These are phyloP conservation scores for Clavariopsis aquatica DNA, from an alignment of 495 filamentous ascomycete species.

Conservation along the genomic window DNA sequence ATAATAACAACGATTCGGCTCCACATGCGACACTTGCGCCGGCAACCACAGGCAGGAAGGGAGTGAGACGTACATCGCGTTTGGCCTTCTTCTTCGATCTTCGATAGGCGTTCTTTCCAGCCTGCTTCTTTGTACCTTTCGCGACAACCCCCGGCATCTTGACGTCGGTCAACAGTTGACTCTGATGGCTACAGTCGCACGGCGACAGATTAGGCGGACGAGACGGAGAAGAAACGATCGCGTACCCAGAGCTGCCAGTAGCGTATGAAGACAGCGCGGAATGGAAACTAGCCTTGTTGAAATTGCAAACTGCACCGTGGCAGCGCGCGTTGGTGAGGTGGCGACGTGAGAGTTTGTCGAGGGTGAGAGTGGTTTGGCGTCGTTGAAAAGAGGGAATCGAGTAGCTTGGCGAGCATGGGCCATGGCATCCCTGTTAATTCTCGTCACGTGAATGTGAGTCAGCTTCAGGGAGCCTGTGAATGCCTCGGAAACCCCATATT, in stretches of 20 bases:
- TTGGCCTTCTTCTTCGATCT: conserved; percentile 41
- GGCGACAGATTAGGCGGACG: not conserved
- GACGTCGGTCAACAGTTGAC: not conserved
- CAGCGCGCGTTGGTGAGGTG: not conserved
- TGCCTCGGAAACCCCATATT: no score
- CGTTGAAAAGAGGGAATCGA: not conserved
- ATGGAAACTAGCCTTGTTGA: not conserved
- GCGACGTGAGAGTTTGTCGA: not conserved
- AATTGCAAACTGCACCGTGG: not conserved
- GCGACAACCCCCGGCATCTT: conserved; percentile 25
- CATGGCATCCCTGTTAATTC: no score
- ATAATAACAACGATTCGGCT: not conserved
- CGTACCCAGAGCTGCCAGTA: not conserved
- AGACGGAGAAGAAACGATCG: not conserved
- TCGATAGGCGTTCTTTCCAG: conserved; percentile 43
- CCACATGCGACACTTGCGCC: not conserved
- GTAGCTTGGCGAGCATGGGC: not conserved
- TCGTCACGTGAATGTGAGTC: no score
- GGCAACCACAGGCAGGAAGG: not conserved
- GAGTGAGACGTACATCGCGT: conserved; percentile 27
- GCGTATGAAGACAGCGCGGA: not conserved
- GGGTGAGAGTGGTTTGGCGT: not conserved
- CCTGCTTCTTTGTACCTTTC: conserved; percentile 32
- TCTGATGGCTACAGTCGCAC: not conserved
- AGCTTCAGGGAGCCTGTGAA: no score